phyloP scores from a whole-genome alignment of 345 rosid species.

The Alliaria petiolata region DNA sequence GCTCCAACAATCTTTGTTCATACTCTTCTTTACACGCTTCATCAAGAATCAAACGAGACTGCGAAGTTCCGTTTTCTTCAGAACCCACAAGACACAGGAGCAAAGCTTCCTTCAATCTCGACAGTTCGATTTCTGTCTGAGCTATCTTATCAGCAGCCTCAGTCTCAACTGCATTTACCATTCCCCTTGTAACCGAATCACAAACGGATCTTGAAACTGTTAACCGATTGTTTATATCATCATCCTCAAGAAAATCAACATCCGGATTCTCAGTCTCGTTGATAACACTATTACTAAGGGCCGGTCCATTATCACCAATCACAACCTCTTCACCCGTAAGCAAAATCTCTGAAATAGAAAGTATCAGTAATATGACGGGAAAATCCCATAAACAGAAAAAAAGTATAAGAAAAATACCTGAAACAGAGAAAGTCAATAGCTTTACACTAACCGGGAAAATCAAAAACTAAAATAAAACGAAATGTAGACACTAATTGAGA shows the following conservation, averaged over 20 bases:
- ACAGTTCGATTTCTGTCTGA: constrained; percentile 46
- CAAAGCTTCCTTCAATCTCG: constrained; percentile 38
- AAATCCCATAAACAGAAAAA: no score
- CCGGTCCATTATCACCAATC: not conserved
- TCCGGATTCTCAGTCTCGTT: constrained; percentile 44
- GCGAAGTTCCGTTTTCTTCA: constrained; percentile 18
- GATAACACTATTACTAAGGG: not conserved
- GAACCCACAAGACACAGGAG: constrained; percentile 9
- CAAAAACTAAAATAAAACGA: not conserved
- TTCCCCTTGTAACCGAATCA: constrained; percentile 59
- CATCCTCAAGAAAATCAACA: constrained; percentile 33
- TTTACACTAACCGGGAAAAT: not conserved
- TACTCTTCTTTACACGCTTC: constrained; percentile 36
- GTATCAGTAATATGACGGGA: not conserved
- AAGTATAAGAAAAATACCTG: no score
- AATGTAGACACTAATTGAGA: not conserved
- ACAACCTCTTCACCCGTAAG: constrained; percentile 24
- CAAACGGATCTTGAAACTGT: constrained; percentile 64
- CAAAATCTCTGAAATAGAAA: not conserved
- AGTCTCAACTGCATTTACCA: constrained; percentile 51
- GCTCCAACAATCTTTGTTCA: constrained; percentile 32
- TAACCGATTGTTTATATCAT: constrained; percentile 44
- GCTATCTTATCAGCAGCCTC: constrained; percentile 55
- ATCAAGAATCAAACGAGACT: not conserved
- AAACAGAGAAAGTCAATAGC: not conserved